Evolutionary conservation across 257 asterid species (phyloP), one percentile per base, ranked within the genome.

Genomic region (Dorcoceras hygrometricum): DNA sequence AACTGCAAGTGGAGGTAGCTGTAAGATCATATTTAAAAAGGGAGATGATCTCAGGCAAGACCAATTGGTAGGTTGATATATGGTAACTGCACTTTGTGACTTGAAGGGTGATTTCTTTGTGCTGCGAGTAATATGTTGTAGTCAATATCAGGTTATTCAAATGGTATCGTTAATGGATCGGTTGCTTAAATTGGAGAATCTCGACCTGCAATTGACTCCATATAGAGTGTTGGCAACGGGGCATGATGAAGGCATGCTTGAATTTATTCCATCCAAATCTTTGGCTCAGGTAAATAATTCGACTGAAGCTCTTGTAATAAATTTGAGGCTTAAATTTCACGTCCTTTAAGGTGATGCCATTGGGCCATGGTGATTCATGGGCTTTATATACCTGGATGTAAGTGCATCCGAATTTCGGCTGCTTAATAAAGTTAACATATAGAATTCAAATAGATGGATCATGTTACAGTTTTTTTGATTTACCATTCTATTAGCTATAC

Each of bases 41-140:
- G 99, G 99, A 36, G 99, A 93, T 67, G 99, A 93, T 75, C 96
- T 93, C 77, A 84, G 99, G 77, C 99, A 93, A 83, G 99, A 93
- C 76, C 99, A 93, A 78, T 79, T 90, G 99, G 99, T 93, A 80
- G 60, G 83, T 71, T 48, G 53, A 43, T 46, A 0, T 70, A 23
- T 58, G 20, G 60, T 54, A 28, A 18, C 25, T 64, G 54, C 22
- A 57, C 34, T 8, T 59, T 18, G 24, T 31, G 23, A 29, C 61
- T 57, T 51, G 2, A 1, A 8, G 12, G 24, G 24, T 66, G 12
- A 34, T 39, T 73, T 67, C 19, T 55, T 62, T 70, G 31, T 60
- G 23, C 14, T 57, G 22, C 48, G 22, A 48, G 46, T 70, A 66
- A 75, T 63, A 26, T 50, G 25, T 46, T 63, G 8, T 70, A 29